Evolutionary conservation across 2,329 filamentous ascomycete genomes (phyloP), one percentile per base, ranked within the genome.

Genomic region (Penicillium thymicola): DNA sequence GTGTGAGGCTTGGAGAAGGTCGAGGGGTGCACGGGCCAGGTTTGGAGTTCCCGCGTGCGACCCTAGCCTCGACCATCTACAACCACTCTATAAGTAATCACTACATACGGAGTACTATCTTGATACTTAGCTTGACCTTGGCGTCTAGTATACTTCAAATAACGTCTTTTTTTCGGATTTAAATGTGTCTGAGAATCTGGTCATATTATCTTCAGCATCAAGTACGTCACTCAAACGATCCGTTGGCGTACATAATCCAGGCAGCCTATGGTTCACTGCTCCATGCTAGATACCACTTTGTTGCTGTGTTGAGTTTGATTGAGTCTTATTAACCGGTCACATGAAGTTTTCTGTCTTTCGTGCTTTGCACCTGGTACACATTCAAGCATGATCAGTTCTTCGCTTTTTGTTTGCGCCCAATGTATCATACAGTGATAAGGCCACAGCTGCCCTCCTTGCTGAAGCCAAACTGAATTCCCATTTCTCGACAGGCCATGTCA

Each of bases 1-100:
- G 62, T 64, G 66, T 66, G 67, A 67, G 67, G 66, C 59, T 65
- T 67, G 54, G 54, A 56, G 54, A 56, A 70, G 63, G 63, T 61
- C 40, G 55, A 55, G 51, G 41, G 40, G 57, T 49, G 67, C 64
- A 66, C 65, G 53, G 66, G 44, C 67, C 67, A 66, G 63, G 57
- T 34, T 57, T 42, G 49, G 54, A 53, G 47, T 59, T 50, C 50
- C 54, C 51, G 52, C 4, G 28, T 40, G 45, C 32, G 28, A 59
- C 41, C 3, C n/a, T 38, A 27, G 7, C 49, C 25, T 10, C 25
- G 16, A 18, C 51, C 34, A 53, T 53, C 32, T 48, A 53, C 34
- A 30, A 27, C 42, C 34, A 44, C 25, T 47, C 51, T 27, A 32
- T 40, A 47, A 23, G 3, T 47, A 38, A 53, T 47, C 42, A 40